Percentiles rank a stretch among this genome's conserved stretches.
Evolutionary conservation across 768 basidiomycete genomes (phyloP).

Genomic region (Floccularia luteovirens): DNA sequence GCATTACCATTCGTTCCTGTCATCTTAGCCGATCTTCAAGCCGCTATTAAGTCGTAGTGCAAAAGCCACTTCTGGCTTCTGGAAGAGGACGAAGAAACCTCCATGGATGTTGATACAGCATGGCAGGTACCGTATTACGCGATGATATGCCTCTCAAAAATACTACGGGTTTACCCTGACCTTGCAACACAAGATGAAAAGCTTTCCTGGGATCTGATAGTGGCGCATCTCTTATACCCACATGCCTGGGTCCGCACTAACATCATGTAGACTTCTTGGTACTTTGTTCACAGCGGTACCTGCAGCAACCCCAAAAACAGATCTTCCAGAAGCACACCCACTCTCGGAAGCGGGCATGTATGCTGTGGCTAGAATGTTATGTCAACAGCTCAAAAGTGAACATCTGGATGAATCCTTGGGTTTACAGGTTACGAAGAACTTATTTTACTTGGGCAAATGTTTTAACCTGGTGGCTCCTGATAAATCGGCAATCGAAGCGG

Average conservation of each 20-base stretch:
- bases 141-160: conserved; percentile 57
- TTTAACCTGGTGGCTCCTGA: conserved; percentile 42
- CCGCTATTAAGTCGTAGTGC: conserved; percentile 38
- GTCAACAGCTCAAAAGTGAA: conserved; percentile 74
- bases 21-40: conserved; percentile 52
- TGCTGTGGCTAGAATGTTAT: conserved; percentile 66
- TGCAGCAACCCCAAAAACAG: conserved; percentile 24
- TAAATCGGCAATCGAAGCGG: conserved; percentile 21
- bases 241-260: conserved; percentile 92
- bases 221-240: conserved; percentile 71
- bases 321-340: conserved; percentile 29
- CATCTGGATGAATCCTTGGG: conserved; percentile 67
- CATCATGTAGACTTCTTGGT: conserved; percentile 71
- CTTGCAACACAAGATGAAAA: conserved; percentile 32
- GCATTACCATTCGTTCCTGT: conserved; percentile 32
- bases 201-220: conserved; percentile 58
- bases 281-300: conserved; percentile 52
- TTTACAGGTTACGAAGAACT: conserved; percentile 85
- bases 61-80: conserved; percentile 10
- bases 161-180: conserved; percentile 49
- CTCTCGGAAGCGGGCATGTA: conserved; percentile 51
- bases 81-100: conserved; percentile 28
- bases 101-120: conserved; percentile 50
- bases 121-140: conserved; percentile 86
- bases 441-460: conserved; percentile 88